These are phyloP conservation scores for Withania somnifera DNA, from an alignment of 305 asterid species.

Conservation along the genomic window DNA sequence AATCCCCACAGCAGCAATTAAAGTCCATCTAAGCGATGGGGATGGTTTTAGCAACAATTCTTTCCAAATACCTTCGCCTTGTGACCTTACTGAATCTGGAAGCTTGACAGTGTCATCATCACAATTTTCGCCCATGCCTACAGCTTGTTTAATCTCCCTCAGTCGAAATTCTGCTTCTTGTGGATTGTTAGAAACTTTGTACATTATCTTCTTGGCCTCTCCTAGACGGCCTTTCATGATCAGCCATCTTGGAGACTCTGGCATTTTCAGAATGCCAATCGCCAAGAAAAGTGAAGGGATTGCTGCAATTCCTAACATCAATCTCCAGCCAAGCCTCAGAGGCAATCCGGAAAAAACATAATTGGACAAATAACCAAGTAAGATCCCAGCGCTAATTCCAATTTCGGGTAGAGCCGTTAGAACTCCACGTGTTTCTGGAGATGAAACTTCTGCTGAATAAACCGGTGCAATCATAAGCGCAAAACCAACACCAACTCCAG, in stretches of 20 bases:
- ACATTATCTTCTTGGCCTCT: conserved; percentile 41
- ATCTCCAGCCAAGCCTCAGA: conserved; percentile 45
- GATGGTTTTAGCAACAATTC: conserved; percentile 41
- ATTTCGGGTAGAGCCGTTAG: conserved; percentile 58
- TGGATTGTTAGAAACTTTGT: conserved; percentile 25
- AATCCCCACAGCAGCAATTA: conserved; percentile 56
- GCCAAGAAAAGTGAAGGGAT: conserved; percentile 50
- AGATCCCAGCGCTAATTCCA: conserved; percentile 53
- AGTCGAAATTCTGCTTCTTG: conserved; percentile 46
- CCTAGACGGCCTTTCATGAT: conserved; percentile 44
- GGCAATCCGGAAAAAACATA: conserved; percentile 24
- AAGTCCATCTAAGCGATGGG: conserved; percentile 50
- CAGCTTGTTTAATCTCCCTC: conserved; percentile 32
- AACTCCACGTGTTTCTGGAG: conserved; percentile 51
- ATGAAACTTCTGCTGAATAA: conserved; percentile 61
- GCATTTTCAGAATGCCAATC: conserved; percentile 47
- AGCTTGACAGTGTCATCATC: conserved; percentile 25
- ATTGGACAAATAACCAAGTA: conserved; percentile 59
- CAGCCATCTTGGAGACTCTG: conserved; percentile 85
- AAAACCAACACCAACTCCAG: conserved; percentile 74
- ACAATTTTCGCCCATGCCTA: conserved; percentile 35
- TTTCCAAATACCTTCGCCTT: conserved; percentile 35
- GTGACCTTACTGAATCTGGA: neutral
- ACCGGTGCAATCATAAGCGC: conserved; percentile 85
- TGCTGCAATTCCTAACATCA: conserved; percentile 74